These are phyloP conservation scores for Emericellopsis terricola DNA, from an alignment of 495 filamentous ascomycete species.

Conservation along the genomic window DNA sequence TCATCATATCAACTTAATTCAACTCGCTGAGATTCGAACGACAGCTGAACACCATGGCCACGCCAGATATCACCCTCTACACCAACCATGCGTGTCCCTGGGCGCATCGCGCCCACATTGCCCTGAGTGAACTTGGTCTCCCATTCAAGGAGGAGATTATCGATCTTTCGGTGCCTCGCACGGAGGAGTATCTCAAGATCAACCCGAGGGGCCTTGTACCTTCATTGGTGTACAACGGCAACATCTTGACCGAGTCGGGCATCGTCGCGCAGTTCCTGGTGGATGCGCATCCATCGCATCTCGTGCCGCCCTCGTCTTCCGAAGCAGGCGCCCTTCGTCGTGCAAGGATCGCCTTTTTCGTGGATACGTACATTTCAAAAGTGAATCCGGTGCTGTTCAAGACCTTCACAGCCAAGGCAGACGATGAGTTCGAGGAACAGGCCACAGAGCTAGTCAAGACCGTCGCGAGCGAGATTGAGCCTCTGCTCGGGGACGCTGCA, in stretches of 20 bases:
- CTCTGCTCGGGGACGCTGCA: constrained; percentile 40
- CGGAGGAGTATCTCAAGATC: constrained; percentile 68
- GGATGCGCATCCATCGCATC: constrained; percentile 27
- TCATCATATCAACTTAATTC: no score
- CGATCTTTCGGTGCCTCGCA: constrained; percentile 52
- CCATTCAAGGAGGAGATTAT: constrained; percentile 69
- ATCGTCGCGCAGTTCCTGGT: constrained; percentile 64
- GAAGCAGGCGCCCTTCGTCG: constrained; percentile 29
- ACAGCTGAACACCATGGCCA: constrained; percentile 12
- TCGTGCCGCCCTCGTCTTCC: constrained; percentile 28
- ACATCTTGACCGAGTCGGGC: constrained; percentile 54
- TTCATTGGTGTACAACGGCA: constrained; percentile 45
- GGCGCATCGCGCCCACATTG: constrained; percentile 70
- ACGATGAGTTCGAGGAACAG: constrained; percentile 19
- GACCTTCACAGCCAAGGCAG: constrained; percentile 17
- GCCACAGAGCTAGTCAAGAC: constrained; percentile 28
- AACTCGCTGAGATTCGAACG: background rate
- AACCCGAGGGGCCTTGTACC: constrained; percentile 80
- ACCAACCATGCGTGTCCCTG: constrained; percentile 64
- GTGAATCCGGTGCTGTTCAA: constrained; percentile 27
- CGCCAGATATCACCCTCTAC: constrained; percentile 38
- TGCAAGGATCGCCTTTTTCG: constrained; percentile 59
- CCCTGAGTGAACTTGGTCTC: constrained; percentile 51
- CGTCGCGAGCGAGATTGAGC: constrained; percentile 59
- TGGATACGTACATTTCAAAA: constrained; percentile 55